These are phyloP conservation scores for Kuraishia cidri DNA, from an alignment of 805 yeast genomes.

Conservation along the genomic window DNA sequence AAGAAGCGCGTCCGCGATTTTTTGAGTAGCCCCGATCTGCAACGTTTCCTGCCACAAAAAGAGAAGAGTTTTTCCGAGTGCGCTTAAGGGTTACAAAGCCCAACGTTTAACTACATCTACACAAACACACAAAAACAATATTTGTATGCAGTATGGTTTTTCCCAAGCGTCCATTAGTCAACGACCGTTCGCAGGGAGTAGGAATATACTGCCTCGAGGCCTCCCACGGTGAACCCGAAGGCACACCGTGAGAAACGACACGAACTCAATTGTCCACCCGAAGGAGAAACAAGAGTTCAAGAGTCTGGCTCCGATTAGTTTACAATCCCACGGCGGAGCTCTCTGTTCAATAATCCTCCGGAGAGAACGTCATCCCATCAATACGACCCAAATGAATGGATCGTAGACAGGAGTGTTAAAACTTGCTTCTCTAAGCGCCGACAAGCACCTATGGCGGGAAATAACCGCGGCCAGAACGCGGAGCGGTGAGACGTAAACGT, in stretches of 20 bases:
- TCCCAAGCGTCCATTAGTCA: slow-evolving; percentile 96
- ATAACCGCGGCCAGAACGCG: not conserved
- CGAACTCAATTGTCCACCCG: slow-evolving; percentile 49
- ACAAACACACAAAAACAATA: not conserved
- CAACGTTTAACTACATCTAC: not conserved
- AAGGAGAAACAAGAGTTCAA: slow-evolving; percentile 44
- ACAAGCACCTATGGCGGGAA: slow-evolving; percentile 21
- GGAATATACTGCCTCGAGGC: slow-evolving; percentile 95
- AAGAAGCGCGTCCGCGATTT: too few relatives aligned
- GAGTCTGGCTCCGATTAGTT: slow-evolving; percentile 49
- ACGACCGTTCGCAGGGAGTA: slow-evolving; percentile 94
- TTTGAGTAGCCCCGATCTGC: too few relatives aligned
- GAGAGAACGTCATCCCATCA: too few relatives aligned
- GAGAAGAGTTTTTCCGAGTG: too few relatives aligned
- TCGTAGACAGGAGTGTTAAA: too few relatives aligned
- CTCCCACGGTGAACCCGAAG: too few relatives aligned
- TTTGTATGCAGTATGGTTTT: slow-evolving; percentile 98
- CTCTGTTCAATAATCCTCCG: slow-evolving; percentile 72
- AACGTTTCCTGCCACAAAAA: too few relatives aligned
- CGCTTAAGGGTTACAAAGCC: too few relatives aligned
- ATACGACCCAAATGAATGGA: too few relatives aligned
- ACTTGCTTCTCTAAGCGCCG: slow-evolving; percentile 28
- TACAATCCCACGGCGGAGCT: slow-evolving; percentile 98
- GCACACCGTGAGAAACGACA: too few relatives aligned
- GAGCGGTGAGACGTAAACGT: not conserved